phyloP scores from a whole-genome alignment of 768 basidiomycete species.

The Boletus rufocinnamomeus region DNA sequence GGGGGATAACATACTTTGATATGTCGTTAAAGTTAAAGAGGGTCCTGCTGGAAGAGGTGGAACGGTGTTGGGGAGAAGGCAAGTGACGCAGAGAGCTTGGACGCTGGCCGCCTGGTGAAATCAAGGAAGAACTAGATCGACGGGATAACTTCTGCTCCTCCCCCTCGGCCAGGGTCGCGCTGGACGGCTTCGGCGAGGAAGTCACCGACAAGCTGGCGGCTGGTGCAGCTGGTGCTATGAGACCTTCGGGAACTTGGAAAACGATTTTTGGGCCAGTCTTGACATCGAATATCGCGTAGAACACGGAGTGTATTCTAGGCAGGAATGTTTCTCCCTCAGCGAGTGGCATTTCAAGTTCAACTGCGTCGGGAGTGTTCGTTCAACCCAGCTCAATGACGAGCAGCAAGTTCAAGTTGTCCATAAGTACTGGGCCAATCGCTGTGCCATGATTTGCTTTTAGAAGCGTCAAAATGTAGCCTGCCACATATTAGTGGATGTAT shows the following conservation, averaged over 20 bases:
- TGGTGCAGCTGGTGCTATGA: constrained; percentile 56
- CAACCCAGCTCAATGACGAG: neutral
- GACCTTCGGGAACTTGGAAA: constrained; percentile 91
- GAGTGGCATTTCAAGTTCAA: constrained; percentile 35
- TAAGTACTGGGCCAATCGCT: neutral
- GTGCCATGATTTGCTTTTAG: neutral
- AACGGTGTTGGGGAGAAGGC: constrained; percentile 49
- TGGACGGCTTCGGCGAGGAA: constrained; percentile 39
- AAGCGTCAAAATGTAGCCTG: neutral
- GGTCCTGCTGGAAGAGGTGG: constrained; percentile 49
- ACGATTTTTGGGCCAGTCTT: constrained; percentile 85
- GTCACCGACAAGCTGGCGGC: constrained; percentile 31
- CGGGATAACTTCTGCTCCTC: constrained; percentile 45
- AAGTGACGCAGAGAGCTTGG: constrained; percentile 43
- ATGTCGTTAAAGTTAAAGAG: constrained; percentile 92
- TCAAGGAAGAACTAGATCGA: constrained; percentile 53
- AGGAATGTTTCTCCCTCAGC: constrained; percentile 67
- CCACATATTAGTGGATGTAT: neutral
- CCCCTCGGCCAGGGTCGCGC: constrained; percentile 30
- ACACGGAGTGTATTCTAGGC: constrained; percentile 81
- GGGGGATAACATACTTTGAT: constrained; percentile 93
- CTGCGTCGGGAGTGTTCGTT: neutral
- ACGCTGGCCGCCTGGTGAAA: constrained; percentile 48
- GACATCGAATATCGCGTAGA: constrained; percentile 92
- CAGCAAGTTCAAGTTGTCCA: neutral